These are phyloP conservation scores for Podospora didyma DNA, from an alignment of 495 filamentous ascomycete species.

Conservation along the genomic window DNA sequence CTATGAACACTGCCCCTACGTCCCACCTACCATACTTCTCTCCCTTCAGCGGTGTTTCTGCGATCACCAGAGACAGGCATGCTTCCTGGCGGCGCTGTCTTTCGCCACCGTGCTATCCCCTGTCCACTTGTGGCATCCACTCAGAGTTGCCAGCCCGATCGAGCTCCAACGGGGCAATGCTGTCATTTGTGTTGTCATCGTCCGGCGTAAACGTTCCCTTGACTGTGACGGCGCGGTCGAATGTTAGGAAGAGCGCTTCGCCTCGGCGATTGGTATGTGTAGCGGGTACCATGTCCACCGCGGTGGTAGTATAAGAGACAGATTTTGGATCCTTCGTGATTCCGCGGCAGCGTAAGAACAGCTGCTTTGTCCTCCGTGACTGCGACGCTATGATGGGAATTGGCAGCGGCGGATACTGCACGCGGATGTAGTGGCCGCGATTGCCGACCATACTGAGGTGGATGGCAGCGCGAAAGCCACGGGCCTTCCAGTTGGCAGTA, in stretches of 20 bases:
- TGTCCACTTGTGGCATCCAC: not conserved
- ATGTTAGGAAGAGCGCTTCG: not conserved
- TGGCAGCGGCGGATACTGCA: not conserved
- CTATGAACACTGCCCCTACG: not conserved
- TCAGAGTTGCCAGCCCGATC: not conserved
- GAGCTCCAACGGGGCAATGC: not conserved
- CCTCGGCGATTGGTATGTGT: not conserved
- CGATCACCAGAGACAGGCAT: not conserved
- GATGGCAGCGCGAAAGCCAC: not conserved
- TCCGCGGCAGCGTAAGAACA: not conserved
- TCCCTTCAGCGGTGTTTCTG: not conserved
- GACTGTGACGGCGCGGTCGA: not conserved
- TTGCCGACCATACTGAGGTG: not conserved
- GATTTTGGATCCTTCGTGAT: not conserved
- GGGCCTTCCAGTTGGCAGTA: not conserved
- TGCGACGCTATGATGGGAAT: not conserved
- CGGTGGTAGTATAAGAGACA: not conserved
- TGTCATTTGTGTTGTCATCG: not conserved
- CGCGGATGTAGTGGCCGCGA: not conserved
- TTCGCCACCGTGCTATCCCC: not conserved
- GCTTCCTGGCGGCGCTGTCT: not conserved
- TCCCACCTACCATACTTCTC: not conserved
- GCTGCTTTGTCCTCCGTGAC: not conserved
- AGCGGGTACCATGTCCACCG: not conserved
- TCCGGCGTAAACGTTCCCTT: not conserved